A percentile compares a stretch with the other conserved stretches of the same genome.
Conservation (phyloP, 495 filamentous ascomycete species). For the Xylaria curta region DNA sequence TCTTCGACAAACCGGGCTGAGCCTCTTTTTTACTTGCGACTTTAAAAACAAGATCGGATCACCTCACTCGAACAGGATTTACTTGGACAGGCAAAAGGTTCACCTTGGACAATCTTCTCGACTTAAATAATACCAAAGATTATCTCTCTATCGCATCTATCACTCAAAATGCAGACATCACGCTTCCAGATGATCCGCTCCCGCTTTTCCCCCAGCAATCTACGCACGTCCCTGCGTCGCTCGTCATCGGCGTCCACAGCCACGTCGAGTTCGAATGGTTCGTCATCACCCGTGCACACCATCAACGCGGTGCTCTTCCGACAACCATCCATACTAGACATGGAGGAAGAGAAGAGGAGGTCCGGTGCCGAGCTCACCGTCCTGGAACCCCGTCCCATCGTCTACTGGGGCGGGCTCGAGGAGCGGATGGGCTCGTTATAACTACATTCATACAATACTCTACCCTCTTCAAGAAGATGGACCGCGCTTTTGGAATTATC, state of each 20-base stretch:
- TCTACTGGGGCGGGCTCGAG: slow-evolving; percentile 61
- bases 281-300: slow-evolving; percentile 47
- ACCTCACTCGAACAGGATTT: background rate
- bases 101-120: background rate
- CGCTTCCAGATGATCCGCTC: slow-evolving; percentile 59
- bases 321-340: slow-evolving; percentile 51
- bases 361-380: slow-evolving; percentile 54
- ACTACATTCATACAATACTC: background rate
- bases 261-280: slow-evolving; percentile 45
- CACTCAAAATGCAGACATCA: slow-evolving; percentile 48
- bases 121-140: background rate
- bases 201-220: slow-evolving; percentile 51
- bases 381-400: slow-evolving; percentile 60
- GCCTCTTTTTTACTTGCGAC: slow-evolving; percentile 36
- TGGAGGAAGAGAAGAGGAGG: slow-evolving; percentile 55
- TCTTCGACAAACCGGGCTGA: slow-evolving; percentile 41
- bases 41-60: background rate
- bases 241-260: slow-evolving; percentile 50
- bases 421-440: slow-evolving; percentile 50
- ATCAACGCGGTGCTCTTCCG: slow-evolving; percentile 61
- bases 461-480: background rate
- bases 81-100: background rate
- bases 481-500: background rate
- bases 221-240: slow-evolving; percentile 58
- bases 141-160: background rate